Percentiles rank a stretch among this genome's conserved stretches.
phyloP scores from a whole-genome alignment of 176 grass and related monocot species.

The Lolium perenne region DNA sequence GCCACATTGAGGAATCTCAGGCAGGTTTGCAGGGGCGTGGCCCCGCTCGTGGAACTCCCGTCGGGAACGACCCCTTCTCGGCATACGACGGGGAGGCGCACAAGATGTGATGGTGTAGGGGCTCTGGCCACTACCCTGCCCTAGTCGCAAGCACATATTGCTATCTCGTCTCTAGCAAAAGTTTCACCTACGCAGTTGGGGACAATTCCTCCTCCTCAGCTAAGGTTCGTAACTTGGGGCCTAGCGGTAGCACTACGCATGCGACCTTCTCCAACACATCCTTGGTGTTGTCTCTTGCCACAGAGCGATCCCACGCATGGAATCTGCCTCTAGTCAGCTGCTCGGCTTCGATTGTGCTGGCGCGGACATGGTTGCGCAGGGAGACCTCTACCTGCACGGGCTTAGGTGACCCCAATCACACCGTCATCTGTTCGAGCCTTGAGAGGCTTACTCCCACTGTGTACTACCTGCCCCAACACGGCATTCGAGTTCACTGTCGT shows the following conservation, averaged over 20 bases:
- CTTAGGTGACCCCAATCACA: no score
- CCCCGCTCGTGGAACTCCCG: conserved; percentile 35
- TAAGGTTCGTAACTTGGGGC: conserved; percentile 68
- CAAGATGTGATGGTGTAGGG: conserved; percentile 67
- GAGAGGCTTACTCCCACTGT: no score
- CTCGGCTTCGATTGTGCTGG: no score
- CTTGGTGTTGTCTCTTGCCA: neutral
- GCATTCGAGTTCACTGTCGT: no score
- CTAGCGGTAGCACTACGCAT: conserved; percentile 28
- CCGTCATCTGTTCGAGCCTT: no score
- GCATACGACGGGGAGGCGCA: conserved; percentile 43
- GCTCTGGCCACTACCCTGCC: neutral
- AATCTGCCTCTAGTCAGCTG: no score
- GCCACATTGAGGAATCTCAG: neutral
- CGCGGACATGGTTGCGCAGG: no score
- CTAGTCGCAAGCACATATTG: neutral
- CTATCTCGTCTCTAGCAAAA: conserved; percentile 67
- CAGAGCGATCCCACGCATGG: no score
- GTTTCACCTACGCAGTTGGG: conserved; percentile 67
- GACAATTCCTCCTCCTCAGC: neutral
- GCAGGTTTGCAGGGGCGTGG: conserved; percentile 61
- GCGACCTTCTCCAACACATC: conserved; percentile 37
- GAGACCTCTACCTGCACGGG: no score
- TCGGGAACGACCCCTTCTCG: conserved; percentile 62
- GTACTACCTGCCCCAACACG: no score